Base-by-base conservation (phyloP, 108 stramenopile species). In the Nannochloropsis oceanica region DNA sequence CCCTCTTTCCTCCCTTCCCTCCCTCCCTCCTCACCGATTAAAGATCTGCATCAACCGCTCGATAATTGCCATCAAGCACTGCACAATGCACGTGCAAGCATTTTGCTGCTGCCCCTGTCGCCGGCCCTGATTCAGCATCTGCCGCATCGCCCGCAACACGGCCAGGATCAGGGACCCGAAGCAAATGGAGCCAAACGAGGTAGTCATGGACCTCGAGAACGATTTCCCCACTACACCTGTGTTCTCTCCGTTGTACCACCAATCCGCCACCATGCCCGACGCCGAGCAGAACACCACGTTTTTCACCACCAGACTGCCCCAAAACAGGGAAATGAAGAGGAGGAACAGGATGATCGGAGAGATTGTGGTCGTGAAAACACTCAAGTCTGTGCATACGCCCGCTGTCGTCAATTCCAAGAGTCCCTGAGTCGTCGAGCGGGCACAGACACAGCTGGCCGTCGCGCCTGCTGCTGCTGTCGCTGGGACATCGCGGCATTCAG, bases 141-240 rank as follows among this genome's bases (percentile, higher is more conserved):
- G 84, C 26, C 93, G 91, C 26, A 95, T 81, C 1, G 95, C 80
- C 26, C 92, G 89, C 27, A 95, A 93, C 27, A 95, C 90, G 25
- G 94, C 96, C 44, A 96, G 93, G 44, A 94, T 88, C 25, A 96
- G 87, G 85, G 94, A 94, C 44, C 95, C 96, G 80, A 93, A 95
- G 90, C 95, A 95, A 86, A 96, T 93, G 42, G 95, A 95, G 59
- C 95, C 94, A 80, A 97, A 90, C 27, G 92, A 93, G 7, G 80
- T 84, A 8, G 86, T 89, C 43, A 43, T 42, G 10, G 89, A 83
- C 42, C 89, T 26, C 27, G 44, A 87, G 43, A 89, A 84, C 25
- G 85, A 50, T 26, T 82, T 85, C 43, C 81, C 43, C 8, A 89
- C 86, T 8, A 85, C 83, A 0, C 59, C 82, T 13, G 12, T 80